Percentiles rank a stretch among this genome's conserved stretches.
phyloP scores from a whole-genome alignment of 805 yeast species.

The Nadsonia fulvescens region DNA sequence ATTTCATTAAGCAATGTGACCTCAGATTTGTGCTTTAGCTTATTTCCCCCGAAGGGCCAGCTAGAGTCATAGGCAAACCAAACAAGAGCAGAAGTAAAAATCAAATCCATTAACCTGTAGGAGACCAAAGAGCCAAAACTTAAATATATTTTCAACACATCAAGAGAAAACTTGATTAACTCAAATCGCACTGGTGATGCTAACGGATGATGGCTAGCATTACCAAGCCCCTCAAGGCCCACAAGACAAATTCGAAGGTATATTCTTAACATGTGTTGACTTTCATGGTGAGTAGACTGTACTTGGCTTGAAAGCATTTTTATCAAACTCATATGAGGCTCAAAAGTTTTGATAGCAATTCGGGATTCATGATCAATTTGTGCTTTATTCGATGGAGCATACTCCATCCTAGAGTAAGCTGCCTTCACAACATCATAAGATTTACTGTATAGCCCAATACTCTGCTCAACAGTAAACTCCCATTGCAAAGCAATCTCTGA shows the following conservation, averaged over 20 bases:
- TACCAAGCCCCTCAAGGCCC: conserved; percentile 31
- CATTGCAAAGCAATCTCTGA: conserved; percentile 54
- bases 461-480: conserved; percentile 42
- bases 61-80: conserved; percentile 55
- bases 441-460: conserved; percentile 47
- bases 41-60: conserved; percentile 78
- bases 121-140: conserved; percentile 30
- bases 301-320: conserved; percentile 56
- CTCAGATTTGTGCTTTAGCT: conserved; percentile 53
- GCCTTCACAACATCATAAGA: conserved; percentile 37
- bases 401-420: conserved; percentile 65
- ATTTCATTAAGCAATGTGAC: conserved; percentile 38
- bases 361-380: conserved; percentile 35
- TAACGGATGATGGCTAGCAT: conserved; percentile 70
- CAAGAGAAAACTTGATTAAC: conserved; percentile 47
- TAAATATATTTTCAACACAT: conserved; percentile 38
- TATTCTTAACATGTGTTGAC: conserved; percentile 48
- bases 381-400: conserved; percentile 62
- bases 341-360: conserved; percentile 29
- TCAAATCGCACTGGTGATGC: conserved; percentile 63
- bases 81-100: conserved; percentile 49
- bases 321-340: conserved; percentile 56
- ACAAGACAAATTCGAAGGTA: conserved; percentile 42
- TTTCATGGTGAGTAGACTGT: conserved; percentile 59
- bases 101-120: conserved; percentile 27